Evolutionary conservation across 305 asterid genomes (phyloP).

Genomic region (Fraxinus baroniana): DNA sequence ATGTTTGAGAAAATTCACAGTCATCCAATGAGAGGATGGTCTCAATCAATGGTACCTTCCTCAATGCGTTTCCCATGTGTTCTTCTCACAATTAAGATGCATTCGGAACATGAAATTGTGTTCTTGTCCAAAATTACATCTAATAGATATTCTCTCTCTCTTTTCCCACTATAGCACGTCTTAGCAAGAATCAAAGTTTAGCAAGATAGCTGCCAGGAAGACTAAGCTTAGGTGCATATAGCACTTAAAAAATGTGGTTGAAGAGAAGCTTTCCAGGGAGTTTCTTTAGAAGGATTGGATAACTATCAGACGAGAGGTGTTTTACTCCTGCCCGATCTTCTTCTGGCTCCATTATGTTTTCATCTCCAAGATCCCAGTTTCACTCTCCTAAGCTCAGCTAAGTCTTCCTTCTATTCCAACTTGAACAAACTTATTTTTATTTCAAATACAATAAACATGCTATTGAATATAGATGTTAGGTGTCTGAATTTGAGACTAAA

Average conservation of each 20-base stretch:
- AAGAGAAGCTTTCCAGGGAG: background rate
- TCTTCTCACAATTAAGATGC: background rate
- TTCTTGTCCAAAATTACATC: background rate
- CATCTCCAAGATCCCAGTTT: slow-evolving; percentile 3
- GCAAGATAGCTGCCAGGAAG: background rate
- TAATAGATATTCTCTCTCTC: background rate
- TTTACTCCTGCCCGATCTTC: background rate
- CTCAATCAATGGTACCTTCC: background rate
- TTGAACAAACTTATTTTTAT: slow-evolving; percentile 1
- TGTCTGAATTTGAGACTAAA: background rate
- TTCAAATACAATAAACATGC: background rate
- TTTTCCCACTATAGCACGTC: background rate
- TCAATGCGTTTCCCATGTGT: background rate
- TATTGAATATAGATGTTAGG: background rate
- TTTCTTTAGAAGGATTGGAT: background rate
- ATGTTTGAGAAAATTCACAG: background rate
- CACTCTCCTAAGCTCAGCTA: slow-evolving; percentile 6
- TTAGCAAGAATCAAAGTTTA: background rate
- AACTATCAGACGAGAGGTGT: background rate
- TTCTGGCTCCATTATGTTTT: background rate
- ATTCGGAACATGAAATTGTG: background rate
- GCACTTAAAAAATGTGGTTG: background rate
- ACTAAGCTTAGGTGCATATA: background rate
- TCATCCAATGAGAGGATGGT: background rate
- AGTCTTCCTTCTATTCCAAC: background rate